Conservation (phyloP, 2,329 filamentous ascomycete species). For the Septoria petroselini region DNA sequence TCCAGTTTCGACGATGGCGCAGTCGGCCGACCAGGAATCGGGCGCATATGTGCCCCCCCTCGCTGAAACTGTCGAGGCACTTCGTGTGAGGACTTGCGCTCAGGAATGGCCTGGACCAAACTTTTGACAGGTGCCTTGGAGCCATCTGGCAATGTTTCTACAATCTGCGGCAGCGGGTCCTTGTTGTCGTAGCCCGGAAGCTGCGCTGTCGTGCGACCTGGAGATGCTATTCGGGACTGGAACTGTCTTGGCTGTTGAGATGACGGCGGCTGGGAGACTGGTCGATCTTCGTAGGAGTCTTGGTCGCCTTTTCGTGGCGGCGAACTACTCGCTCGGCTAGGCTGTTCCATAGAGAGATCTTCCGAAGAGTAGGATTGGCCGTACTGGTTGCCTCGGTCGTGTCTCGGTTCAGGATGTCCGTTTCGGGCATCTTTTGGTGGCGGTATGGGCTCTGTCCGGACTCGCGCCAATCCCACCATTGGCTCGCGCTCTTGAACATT, state of each 20-base stretch:
- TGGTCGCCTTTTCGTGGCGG: slow-evolving; percentile 15
- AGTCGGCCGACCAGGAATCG: slow-evolving; percentile 34
- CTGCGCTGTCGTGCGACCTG: slow-evolving; percentile 55
- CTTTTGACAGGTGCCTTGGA: slow-evolving; percentile 32
- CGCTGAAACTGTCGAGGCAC: slow-evolving; percentile 34
- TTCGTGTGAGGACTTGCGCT: slow-evolving; percentile 49
- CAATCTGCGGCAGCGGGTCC: slow-evolving; percentile 55
- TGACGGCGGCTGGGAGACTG: slow-evolving; percentile 36
- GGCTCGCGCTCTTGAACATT: slow-evolving; percentile 39
- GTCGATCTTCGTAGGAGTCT: slow-evolving; percentile 24
- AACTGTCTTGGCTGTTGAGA: slow-evolving; percentile 48
- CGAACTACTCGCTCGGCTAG: slow-evolving; percentile 10
- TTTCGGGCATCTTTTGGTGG: slow-evolving; percentile 41
- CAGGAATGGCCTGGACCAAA: slow-evolving; percentile 42
- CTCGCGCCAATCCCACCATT: slow-evolving; percentile 56
- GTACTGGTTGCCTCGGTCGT: slow-evolving; percentile 46
- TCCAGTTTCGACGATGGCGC: slow-evolving; percentile 51
- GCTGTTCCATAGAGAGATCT: slow-evolving; percentile 18
- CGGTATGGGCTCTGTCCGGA: slow-evolving; percentile 66
- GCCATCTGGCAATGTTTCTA: slow-evolving; percentile 56
- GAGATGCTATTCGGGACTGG: slow-evolving; percentile 55
- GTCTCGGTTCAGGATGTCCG: slow-evolving; percentile 62
- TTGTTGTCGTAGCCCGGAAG: slow-evolving; percentile 47
- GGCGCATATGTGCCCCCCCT: slow-evolving; percentile 37
- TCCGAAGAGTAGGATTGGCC: slow-evolving; percentile 35